A percentile compares a stretch with the other conserved stretches of the same genome.
Conservation (phyloP, 495 filamentous ascomycete genomes). For the Hypoxylon intermedium region DNA sequence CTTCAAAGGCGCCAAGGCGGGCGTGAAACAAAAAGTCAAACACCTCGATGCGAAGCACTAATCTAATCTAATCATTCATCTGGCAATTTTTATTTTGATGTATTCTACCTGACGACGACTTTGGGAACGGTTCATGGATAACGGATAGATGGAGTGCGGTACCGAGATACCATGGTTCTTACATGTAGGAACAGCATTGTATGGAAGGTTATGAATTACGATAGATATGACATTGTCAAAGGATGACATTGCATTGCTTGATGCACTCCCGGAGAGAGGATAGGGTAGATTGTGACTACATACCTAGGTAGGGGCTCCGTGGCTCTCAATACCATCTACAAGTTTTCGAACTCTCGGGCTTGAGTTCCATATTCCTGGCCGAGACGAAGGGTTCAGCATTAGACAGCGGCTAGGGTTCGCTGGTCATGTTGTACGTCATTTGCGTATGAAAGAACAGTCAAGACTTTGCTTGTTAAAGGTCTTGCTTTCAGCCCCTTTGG, state of each 20-base stretch:
- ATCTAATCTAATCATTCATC: background rate
- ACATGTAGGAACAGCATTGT: background rate
- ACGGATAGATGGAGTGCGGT: background rate
- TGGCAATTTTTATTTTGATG: background rate
- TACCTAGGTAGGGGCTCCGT: background rate
- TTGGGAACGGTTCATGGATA: background rate
- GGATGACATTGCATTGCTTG: background rate
- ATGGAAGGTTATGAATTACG: conserved; percentile 7
- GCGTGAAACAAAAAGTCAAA: background rate
- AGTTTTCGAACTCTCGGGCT: background rate
- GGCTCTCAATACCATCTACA: background rate
- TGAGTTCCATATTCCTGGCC: background rate
- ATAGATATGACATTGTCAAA: conserved; percentile 5
- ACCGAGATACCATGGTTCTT: background rate
- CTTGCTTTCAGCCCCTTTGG: no score
- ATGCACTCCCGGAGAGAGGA: background rate
- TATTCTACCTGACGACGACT: background rate
- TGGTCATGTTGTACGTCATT: no score
- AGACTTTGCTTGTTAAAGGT: no score
- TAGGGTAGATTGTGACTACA: background rate
- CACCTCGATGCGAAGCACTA: background rate
- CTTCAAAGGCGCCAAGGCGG: background rate
- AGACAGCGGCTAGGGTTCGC: no score
- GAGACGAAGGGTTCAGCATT: no score
- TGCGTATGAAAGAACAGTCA: no score